Evolutionary conservation across 805 yeast species (phyloP).

Genomic region (Saccharomycopsis malanga): DNA sequence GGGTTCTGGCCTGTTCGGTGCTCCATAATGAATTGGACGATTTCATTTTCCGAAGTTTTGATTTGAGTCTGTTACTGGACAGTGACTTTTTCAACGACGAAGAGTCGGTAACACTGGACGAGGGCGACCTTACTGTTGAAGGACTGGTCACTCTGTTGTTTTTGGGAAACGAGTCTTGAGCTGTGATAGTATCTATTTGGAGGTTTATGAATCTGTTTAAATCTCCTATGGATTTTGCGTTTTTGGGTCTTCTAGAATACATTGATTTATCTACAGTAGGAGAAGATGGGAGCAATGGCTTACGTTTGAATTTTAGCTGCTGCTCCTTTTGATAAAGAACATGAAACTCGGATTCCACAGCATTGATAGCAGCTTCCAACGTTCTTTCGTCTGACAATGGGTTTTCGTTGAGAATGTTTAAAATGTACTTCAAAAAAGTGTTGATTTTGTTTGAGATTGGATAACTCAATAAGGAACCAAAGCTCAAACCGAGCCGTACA

Average conservation of each 20-base stretch:
- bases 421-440: slow-evolving; percentile 3
- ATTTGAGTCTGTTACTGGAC: background rate
- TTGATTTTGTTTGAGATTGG: slow-evolving; percentile 10
- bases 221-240: slow-evolving; percentile 4
- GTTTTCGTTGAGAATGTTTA: slow-evolving; percentile 2
- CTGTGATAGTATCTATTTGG: background rate
- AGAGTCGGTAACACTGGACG: background rate
- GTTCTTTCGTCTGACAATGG: background rate
- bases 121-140: background rate
- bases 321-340: background rate
- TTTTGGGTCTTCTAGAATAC: background rate
- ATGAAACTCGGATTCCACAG: background rate
- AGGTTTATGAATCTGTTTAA: slow-evolving; percentile 1
- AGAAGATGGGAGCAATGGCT: background rate
- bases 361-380: background rate
- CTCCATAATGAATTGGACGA: slow-evolving; percentile 2
- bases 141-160: background rate
- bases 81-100: background rate
- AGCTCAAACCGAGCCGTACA: slow-evolving; percentile 11
- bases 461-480: slow-evolving; percentile 13
- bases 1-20: background rate
- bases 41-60: slow-evolving; percentile 5
- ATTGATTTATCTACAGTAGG: background rate
- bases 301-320: background rate
- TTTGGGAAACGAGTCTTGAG: background rate